These are phyloP conservation scores for Pythium brachiatum DNA, from an alignment of 352 stramenopile genomes.

Conservation along the genomic window DNA sequence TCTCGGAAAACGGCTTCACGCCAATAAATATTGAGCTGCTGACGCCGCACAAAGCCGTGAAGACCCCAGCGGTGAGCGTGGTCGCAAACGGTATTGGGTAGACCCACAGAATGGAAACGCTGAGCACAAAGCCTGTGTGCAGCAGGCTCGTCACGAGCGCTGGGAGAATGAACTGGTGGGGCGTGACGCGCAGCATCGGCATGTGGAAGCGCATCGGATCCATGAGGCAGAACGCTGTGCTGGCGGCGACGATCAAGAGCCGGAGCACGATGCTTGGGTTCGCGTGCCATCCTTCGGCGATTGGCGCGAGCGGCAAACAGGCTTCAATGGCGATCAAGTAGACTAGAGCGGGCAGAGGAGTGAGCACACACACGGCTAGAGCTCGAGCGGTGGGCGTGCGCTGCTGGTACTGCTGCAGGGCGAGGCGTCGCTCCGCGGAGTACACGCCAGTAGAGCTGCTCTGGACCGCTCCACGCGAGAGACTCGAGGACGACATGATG, in stretches of 20 bases:
- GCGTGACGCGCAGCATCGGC: neutral
- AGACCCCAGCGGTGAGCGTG: neutral
- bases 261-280: neutral
- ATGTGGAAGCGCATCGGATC: neutral
- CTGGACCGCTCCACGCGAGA: too few relatives aligned
- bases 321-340: neutral
- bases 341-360: neutral
- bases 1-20: neutral
- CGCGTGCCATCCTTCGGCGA: neutral
- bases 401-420: neutral
- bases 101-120: neutral
- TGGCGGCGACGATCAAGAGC: neutral
- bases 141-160: neutral
- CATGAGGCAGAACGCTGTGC: neutral
- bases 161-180: neutral
- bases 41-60: neutral
- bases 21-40: neutral
- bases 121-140: neutral
- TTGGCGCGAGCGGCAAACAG: neutral
- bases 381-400: neutral
- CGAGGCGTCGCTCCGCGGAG: neutral
- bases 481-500: too few relatives aligned
- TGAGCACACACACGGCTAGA: neutral
- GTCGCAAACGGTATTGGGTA: neutral
- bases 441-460: neutral